Conservation (phyloP, 352 stramenopile genomes). For the Globisporangium acanthophoron region DNA sequence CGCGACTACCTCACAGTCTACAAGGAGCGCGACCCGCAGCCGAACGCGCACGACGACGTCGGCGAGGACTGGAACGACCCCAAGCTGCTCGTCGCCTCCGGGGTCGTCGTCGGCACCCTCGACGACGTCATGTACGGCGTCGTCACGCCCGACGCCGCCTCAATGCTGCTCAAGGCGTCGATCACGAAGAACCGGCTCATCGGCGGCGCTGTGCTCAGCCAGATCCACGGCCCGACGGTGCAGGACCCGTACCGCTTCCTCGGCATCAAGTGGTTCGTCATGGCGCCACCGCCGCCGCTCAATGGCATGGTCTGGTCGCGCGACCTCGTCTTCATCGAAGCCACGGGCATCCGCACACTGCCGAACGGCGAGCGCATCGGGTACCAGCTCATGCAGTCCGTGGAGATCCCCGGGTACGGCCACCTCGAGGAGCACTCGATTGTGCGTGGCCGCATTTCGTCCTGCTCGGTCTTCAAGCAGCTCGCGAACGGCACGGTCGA, state of each 20-base stretch:
- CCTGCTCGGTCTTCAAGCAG: constrained; percentile 11
- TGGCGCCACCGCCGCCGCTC: not conserved
- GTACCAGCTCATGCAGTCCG: constrained; percentile 28
- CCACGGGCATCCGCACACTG: constrained; percentile 29
- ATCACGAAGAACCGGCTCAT: constrained; percentile 45
- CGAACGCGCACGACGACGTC: not conserved
- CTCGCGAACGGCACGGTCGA: constrained; percentile 9
- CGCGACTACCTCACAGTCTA: constrained; percentile 29
- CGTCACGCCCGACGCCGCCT: constrained; percentile 29
- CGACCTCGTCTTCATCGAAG: constrained; percentile 35
- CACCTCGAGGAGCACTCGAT: not conserved
- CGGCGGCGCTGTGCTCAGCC: constrained; percentile 1
- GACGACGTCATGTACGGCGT: constrained; percentile 66
- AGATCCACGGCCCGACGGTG: constrained; percentile 10
- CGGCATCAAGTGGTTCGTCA: constrained; percentile 22
- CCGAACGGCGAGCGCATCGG: constrained; percentile 21
- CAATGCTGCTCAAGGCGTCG: constrained; percentile 45
- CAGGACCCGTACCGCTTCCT: constrained; percentile 23
- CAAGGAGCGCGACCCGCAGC: constrained; percentile 14
- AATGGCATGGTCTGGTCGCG: constrained; percentile 11
- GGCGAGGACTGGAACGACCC: constrained; percentile 7
- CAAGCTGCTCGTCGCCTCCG: constrained; percentile 9
- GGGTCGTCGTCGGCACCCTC: constrained; percentile 19
- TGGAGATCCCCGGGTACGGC: constrained; percentile 17
- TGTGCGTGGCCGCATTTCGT: constrained; percentile 2